These are phyloP conservation scores for Lodderomyces beijingensis DNA, from an alignment of 1,139 yeast species.

Conservation along the genomic window DNA sequence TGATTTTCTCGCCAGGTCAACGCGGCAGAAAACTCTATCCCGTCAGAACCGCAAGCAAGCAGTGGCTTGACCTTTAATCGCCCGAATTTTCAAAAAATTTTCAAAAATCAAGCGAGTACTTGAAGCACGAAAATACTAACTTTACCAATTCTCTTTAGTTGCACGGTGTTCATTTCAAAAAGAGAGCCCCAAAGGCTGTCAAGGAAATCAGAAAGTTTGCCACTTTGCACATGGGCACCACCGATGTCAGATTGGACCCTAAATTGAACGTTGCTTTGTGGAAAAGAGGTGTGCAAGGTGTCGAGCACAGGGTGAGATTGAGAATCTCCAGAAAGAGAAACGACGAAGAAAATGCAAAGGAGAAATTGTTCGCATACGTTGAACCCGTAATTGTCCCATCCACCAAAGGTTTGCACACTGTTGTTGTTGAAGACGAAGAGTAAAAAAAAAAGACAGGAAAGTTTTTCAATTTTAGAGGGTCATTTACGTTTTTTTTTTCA, in stretches of 20 bases:
- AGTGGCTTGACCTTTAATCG: no score
- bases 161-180: conserved; percentile 98
- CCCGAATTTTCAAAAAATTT: no score
- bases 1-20: no score
- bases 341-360: conserved; percentile 99
- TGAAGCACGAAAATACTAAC: no score
- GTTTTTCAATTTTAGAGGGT: no score
- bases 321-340: conserved; percentile 99
- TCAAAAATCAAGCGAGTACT: no score
- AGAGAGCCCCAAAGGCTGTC: conserved; percentile 99
- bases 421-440: conserved; percentile 79
- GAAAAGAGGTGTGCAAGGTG: conserved; percentile 99
- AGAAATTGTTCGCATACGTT: conserved; percentile 96
- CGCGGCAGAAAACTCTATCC: no score
- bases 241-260: conserved; percentile 99
- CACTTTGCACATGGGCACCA: conserved; percentile 97
- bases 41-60: no score
- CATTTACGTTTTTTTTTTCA: no score
- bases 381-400: conserved; percentile 95
- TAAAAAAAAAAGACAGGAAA: no score
- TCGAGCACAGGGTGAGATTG: conserved; percentile 95
- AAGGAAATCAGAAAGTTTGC: conserved; percentile 99
- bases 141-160: no score
- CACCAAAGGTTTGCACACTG: conserved; percentile 97
- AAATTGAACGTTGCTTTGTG: conserved; percentile 97